Evolutionary conservation across 2,329 filamentous ascomycete species (phyloP), one percentile per base, ranked within the genome.

Genomic region (Penicillium sp.): DNA sequence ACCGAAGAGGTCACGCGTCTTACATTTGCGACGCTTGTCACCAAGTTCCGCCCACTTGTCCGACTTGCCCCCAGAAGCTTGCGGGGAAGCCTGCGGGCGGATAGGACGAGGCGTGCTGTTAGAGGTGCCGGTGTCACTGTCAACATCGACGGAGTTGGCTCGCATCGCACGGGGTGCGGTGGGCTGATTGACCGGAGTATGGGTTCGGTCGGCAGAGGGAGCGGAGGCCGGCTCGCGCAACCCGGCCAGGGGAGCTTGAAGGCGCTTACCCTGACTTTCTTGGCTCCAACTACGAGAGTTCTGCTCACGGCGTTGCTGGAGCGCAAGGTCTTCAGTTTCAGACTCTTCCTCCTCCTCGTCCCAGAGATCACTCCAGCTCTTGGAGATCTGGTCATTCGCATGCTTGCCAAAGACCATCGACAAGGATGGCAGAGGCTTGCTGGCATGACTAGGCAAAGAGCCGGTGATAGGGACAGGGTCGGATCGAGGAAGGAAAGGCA

Each of bases 331-430:
- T 68, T 87, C 83, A 58, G 81, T 84, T 64, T 87, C 82, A 33
- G 81, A 79, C 66, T 65, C 91, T 48, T 97, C 93, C 71, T 97
- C 91, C 49, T 97, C 93, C 71, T 97, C 93, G 53, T 97, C 93
- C 87, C 91, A 96, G 72, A 97, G 85, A 71, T 99, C 94, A 67
- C 92, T 96, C 94, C 94, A 99, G 79, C 94, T 97, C 86, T 97
- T 97, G 51, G 94, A 96, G 44, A 95, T 89, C 44, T 82, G 79
- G 42, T 93, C 88, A 57, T 85, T 83, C 69, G 88, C 85, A 33
- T 69, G 68, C 66, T 85, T 85, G 47, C 89, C 89, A 69, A 95
- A 93, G 46, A 93, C 84, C 67, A 87, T 83, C 4, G 89, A 85
- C 80, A 93, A 86, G 56, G 89, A 86, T 49, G 83, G 79, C 62